Conservation (phyloP, 202 grass and related monocot genomes). For the Digitaria exilis region DNA sequence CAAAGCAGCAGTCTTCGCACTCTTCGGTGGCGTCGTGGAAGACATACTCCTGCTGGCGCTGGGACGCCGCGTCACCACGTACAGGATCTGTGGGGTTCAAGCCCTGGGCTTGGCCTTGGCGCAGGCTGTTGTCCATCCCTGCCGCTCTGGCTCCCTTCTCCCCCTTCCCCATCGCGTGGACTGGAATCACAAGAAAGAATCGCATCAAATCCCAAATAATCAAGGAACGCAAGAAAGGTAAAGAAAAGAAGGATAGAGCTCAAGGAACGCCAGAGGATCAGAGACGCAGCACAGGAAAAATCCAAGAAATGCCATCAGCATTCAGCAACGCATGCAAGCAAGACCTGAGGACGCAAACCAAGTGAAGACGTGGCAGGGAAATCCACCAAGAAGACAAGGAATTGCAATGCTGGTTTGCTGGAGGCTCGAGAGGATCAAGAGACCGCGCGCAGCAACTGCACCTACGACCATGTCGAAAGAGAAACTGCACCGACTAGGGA, state of each 20-base stretch:
- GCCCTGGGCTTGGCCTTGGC: not conserved
- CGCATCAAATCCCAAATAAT: not conserved
- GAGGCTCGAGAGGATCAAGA: not conserved
- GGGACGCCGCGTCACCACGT: too few relatives aligned
- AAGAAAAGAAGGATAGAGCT: not conserved
- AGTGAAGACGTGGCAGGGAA: not conserved
- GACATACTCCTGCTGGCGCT: not conserved
- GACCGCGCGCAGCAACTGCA: not conserved
- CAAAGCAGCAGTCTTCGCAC: not conserved
- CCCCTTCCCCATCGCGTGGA: not conserved
- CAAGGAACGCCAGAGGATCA: not conserved
- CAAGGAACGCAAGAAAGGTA: not conserved
- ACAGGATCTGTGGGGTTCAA: not conserved
- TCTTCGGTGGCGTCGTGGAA: not conserved
- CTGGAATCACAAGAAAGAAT: constrained; percentile 20
- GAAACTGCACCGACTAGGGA: not conserved
- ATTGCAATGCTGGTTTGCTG: not conserved
- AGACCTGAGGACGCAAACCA: not conserved
- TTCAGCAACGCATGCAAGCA: too few relatives aligned
- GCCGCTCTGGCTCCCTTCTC: too few relatives aligned
- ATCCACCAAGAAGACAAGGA: not conserved
- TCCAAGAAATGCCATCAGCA: not conserved
- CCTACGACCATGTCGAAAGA: not conserved
- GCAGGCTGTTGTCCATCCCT: not conserved
- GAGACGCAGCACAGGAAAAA: not conserved